phyloP scores from a whole-genome alignment of 2,329 filamentous ascomycete genomes.

The Venturia carpophila region DNA sequence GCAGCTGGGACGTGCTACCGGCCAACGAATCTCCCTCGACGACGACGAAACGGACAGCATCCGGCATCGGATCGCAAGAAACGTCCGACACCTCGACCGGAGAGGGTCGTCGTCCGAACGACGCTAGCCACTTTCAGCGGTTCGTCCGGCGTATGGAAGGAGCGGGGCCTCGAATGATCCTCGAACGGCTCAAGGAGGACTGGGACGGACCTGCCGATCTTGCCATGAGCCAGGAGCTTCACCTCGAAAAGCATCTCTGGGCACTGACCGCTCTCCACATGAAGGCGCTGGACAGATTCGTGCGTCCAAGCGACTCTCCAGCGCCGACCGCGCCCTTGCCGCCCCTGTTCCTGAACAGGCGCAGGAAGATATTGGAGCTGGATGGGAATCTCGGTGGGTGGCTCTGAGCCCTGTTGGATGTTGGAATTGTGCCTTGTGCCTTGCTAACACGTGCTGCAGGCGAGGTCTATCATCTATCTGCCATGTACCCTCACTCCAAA shows the following conservation, averaged over 20 bases:
- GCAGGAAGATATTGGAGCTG: slow-evolving; percentile 30
- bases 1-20: slow-evolving; percentile 14
- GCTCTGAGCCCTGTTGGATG: slow-evolving; percentile 25
- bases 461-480: slow-evolving; percentile 40
- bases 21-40: not conserved
- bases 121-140: slow-evolving; percentile 40
- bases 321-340: slow-evolving; percentile 7
- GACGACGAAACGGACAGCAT: not conserved
- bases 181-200: slow-evolving; percentile 48
- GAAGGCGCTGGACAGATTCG: slow-evolving; percentile 6
- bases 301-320: not conserved
- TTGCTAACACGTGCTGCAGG: slow-evolving; percentile 25
- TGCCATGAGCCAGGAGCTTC: slow-evolving; percentile 44
- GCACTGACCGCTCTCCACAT: slow-evolving; percentile 43
- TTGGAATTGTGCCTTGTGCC: too few species aligned
- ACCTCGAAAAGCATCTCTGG: slow-evolving; percentile 53
- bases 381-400: slow-evolving; percentile 35
- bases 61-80: not conserved
- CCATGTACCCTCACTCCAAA: slow-evolving; percentile 32
- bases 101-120: slow-evolving; percentile 23
- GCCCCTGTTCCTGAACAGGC: slow-evolving; percentile 21
- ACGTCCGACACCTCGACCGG: slow-evolving; percentile 17
- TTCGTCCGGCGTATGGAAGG: slow-evolving; percentile 50
- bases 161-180: slow-evolving; percentile 44
- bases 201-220: slow-evolving; percentile 41